Percentiles rank a stretch among this genome's conserved stretches.
phyloP scores from a whole-genome alignment of 1,139 yeast genomes.

The Geotrichum aggregatum region DNA sequence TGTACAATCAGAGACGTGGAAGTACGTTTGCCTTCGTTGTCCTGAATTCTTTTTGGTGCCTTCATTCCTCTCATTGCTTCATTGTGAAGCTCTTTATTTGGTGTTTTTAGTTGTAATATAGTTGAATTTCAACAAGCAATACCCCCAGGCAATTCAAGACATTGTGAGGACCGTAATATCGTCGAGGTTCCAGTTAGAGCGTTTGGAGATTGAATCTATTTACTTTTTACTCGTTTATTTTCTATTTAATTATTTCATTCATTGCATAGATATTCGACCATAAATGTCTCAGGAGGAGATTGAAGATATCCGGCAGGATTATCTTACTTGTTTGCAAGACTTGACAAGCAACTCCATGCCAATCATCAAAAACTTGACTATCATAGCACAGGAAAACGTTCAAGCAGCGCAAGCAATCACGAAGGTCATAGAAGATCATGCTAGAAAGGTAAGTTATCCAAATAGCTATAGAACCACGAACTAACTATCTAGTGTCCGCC shows the following conservation, averaged over 20 bases:
- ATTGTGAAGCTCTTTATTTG: too few species aligned
- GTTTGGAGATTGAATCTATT: neutral
- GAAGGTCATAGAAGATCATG: conserved; percentile 62
- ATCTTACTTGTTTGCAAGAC: conserved; percentile 62
- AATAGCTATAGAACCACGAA: neutral
- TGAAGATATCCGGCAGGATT: conserved; percentile 56
- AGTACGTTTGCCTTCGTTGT: too few species aligned
- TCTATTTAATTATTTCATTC: conserved; percentile 1
- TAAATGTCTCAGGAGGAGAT: conserved; percentile 33
- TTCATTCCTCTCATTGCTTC: too few species aligned
- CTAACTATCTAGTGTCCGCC: conserved; percentile 52
- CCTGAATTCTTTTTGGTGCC: too few species aligned
- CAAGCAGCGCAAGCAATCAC: conserved; percentile 73
- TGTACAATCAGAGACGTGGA: too few species aligned
- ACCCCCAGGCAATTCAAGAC: neutral
- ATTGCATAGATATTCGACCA: conserved; percentile 8
- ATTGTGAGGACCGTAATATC: neutral
- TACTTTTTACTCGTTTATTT: neutral
- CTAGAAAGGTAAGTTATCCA: conserved; percentile 48
- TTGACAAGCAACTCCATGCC: conserved; percentile 87
- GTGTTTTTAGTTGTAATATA: conserved; percentile 3
- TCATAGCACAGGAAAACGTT: conserved; percentile 78
- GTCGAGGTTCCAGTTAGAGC: neutral
- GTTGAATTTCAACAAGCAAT: neutral
- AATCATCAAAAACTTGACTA: conserved; percentile 79